These are phyloP conservation scores for Yarrowia bubula DNA, from an alignment of 805 yeast species.

Conservation along the genomic window DNA sequence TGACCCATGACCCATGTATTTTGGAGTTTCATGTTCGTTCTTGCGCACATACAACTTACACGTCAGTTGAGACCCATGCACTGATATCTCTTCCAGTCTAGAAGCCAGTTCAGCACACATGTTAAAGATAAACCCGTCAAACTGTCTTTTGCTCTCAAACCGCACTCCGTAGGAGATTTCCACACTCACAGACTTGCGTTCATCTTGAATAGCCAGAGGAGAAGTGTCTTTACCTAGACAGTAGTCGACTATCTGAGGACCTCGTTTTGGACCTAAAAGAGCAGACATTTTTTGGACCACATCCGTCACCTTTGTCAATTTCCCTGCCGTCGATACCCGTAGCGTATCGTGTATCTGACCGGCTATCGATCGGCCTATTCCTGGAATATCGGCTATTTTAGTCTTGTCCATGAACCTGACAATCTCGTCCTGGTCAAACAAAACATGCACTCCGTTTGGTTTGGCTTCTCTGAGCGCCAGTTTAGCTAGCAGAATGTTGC, in stretches of 20 bases:
- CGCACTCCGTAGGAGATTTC: conserved; percentile 92
- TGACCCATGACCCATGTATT: conserved; percentile 78
- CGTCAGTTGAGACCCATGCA: conserved; percentile 57
- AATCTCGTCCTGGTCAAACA: conserved; percentile 35
- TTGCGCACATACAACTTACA: conserved; percentile 66
- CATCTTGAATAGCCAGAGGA: conserved; percentile 45
- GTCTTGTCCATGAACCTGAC: background rate
- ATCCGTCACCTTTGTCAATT: conserved; percentile 42
- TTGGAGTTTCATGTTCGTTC: conserved; percentile 67
- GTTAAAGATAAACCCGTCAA: conserved; percentile 59
- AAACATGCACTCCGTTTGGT: conserved; percentile 62
- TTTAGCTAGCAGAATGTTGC: conserved; percentile 74
- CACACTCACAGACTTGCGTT: conserved; percentile 73
- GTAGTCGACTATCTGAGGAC: conserved; percentile 57
- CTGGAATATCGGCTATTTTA: conserved; percentile 42
- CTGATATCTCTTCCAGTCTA: conserved; percentile 49
- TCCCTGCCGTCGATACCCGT: conserved; percentile 40
- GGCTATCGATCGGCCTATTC: conserved; percentile 45
- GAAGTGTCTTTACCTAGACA: conserved; percentile 68
- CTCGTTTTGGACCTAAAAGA: conserved; percentile 68
- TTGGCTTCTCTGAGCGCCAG: conserved; percentile 71
- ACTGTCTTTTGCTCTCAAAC: conserved; percentile 58
- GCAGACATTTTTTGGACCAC: conserved; percentile 40
- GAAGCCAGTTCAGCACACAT: conserved; percentile 58
- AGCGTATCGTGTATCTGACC: conserved; percentile 46